A percentile compares a stretch with the other conserved stretches of the same genome.
phyloP scores from a whole-genome alignment of 352 stramenopile genomes.

The Aphanomyces euteiches region DNA sequence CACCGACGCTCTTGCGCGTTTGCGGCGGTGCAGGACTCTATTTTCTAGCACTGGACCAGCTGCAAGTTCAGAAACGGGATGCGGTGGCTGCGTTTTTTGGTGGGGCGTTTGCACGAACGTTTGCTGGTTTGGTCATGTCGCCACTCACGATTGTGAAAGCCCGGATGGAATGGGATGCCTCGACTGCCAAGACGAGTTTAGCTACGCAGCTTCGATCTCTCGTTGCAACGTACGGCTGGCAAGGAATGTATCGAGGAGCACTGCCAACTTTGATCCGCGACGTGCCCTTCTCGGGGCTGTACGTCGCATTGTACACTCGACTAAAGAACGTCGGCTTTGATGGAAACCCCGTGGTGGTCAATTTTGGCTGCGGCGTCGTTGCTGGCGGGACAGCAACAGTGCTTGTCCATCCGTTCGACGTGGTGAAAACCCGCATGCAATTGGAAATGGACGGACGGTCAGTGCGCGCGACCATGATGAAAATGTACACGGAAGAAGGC shows the following conservation, averaged over 20 bases:
- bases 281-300: slow-evolving; percentile 85
- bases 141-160: slow-evolving; percentile 85
- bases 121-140: slow-evolving; percentile 73
- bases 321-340: slow-evolving; percentile 39
- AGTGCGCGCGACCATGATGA: slow-evolving; percentile 59
- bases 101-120: slow-evolving; percentile 79
- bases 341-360: slow-evolving; percentile 46
- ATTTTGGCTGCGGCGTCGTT: slow-evolving; percentile 76
- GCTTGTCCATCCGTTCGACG: slow-evolving; percentile 81
- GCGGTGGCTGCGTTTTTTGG: slow-evolving; percentile 75
- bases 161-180: slow-evolving; percentile 75
- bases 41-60: slow-evolving; percentile 51
- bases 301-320: slow-evolving; percentile 81
- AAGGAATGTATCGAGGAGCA: slow-evolving; percentile 82
- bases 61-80: slow-evolving; percentile 42
- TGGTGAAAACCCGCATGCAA: slow-evolving; percentile 88
- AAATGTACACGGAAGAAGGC: slow-evolving; percentile 92
- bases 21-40: slow-evolving; percentile 77
- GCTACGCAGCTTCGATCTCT: slow-evolving; percentile 63
- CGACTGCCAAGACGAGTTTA: slow-evolving; percentile 58
- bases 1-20: slow-evolving; percentile 74
- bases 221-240: slow-evolving; percentile 57
- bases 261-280: slow-evolving; percentile 80
- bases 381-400: slow-evolving; percentile 72
- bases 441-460: slow-evolving; percentile 66